Evolutionary conservation across 2,329 filamentous ascomycete genomes (phyloP).

Genomic region (Diaporthe capsici): DNA sequence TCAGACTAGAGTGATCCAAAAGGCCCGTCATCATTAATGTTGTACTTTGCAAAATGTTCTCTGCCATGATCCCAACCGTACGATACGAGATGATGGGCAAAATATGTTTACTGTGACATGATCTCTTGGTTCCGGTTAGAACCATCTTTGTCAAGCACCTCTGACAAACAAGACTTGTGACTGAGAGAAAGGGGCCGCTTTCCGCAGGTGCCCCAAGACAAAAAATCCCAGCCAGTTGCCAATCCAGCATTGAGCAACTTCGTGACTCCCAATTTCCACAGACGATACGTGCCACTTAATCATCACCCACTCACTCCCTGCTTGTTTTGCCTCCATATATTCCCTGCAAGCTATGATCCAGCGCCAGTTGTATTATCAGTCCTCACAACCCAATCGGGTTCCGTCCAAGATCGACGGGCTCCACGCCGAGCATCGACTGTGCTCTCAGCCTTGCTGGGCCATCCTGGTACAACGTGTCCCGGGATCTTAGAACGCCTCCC

Average conservation of each 20-base stretch:
- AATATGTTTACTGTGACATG: no score
- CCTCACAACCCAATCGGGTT: constrained; percentile 17
- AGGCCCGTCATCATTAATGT: neutral
- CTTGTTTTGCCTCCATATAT: neutral
- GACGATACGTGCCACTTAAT: neutral
- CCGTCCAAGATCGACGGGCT: neutral
- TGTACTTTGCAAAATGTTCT: neutral
- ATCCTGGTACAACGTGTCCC: neutral
- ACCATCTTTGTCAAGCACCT: neutral
- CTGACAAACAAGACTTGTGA: neutral
- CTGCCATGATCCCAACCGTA: neutral
- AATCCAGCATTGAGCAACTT: neutral
- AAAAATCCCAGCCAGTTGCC: neutral
- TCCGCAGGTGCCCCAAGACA: neutral
- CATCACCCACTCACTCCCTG: constrained; percentile 1
- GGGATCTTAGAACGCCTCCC: constrained; percentile 6
- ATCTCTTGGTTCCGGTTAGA: neutral
- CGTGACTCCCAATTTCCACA: neutral
- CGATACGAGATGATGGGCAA: neutral
- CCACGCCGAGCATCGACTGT: neutral
- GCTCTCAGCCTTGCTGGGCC: constrained; percentile 20
- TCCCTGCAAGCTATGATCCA: neutral
- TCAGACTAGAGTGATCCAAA: neutral
- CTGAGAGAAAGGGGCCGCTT: neutral
- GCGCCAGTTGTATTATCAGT: neutral